A percentile compares a stretch with the other conserved stretches of the same genome.
phyloP scores from a whole-genome alignment of 192 early-diverging fungal species.

The Physocladia obscura region DNA sequence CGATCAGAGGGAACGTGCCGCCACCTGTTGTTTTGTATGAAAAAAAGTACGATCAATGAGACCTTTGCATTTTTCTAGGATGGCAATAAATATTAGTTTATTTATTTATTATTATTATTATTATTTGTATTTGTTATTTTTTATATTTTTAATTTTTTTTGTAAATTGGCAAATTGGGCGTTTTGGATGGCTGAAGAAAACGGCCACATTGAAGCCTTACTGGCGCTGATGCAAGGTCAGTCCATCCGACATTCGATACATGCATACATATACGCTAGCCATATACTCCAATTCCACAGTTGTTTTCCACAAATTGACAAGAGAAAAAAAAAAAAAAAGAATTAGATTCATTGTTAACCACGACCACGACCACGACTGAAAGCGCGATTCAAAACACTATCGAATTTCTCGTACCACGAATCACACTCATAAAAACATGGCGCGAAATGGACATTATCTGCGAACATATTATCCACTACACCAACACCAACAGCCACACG shows the following conservation, averaged over 20 bases:
- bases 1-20: not conserved
- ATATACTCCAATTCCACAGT: no score
- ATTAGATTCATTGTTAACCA: no score
- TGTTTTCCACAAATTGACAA: no score
- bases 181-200: not conserved
- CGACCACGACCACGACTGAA: no score
- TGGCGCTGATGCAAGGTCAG: not conserved
- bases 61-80: not conserved
- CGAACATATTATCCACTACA: conserved; percentile 20
- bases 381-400: not conserved
- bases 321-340: no score
- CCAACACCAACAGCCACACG: no score
- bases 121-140: not conserved
- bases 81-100: no score
- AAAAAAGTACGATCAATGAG: not conserved
- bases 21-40: not conserved
- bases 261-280: no score
- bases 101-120: no score
- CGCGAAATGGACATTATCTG: conserved; percentile 30
- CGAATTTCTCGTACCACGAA: not conserved
- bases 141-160: not conserved
- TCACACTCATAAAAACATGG: not conserved
- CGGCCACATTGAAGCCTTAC: not conserved
- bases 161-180: not conserved
- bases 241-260: no score